Evolutionary conservation across 768 basidiomycete genomes (phyloP).

Genomic region (Mycena maculata): DNA sequence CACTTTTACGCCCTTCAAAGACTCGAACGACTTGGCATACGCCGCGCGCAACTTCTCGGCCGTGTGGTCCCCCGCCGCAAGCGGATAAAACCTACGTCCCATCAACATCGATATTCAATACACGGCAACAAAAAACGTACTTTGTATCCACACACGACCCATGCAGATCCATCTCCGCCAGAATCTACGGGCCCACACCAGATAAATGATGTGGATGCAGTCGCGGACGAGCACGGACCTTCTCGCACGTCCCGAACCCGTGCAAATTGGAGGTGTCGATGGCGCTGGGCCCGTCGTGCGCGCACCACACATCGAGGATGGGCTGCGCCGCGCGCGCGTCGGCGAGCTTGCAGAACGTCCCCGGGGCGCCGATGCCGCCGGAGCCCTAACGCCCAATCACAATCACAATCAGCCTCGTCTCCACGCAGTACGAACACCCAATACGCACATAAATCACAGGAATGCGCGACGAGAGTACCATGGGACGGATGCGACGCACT

Average conservation of each 20-base stretch:
- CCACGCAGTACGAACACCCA: not conserved
- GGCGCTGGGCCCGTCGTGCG: constrained; percentile 48
- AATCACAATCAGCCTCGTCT: not conserved
- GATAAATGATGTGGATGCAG: not conserved
- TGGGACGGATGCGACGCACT: too few relatives aligned
- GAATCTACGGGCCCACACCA: constrained; percentile 39
- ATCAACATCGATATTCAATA: not conserved
- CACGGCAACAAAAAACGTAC: constrained; percentile 33
- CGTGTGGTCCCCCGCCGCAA: constrained; percentile 51
- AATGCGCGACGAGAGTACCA: constrained; percentile 40
- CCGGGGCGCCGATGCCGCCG: constrained; percentile 55
- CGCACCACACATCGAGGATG: constrained; percentile 56
- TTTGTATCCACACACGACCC: constrained; percentile 58
- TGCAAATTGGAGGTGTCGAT: constrained; percentile 61
- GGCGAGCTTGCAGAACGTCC: constrained; percentile 54
- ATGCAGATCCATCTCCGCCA: constrained; percentile 52
- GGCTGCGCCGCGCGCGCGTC: constrained; percentile 50
- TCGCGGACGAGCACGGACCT: constrained; percentile 48
- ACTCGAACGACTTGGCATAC: constrained; percentile 48
- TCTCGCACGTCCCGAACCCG: constrained; percentile 58
- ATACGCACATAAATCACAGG: constrained; percentile 50
- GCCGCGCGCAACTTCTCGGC: constrained; percentile 49
- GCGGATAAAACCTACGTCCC: constrained; percentile 15
- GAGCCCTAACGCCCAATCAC: constrained; percentile 49
- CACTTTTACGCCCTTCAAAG: constrained; percentile 48